Evolutionary conservation across 257 asterid genomes (phyloP), one percentile per base, ranked within the genome.

Genomic region (Penstemon barbatus): DNA sequence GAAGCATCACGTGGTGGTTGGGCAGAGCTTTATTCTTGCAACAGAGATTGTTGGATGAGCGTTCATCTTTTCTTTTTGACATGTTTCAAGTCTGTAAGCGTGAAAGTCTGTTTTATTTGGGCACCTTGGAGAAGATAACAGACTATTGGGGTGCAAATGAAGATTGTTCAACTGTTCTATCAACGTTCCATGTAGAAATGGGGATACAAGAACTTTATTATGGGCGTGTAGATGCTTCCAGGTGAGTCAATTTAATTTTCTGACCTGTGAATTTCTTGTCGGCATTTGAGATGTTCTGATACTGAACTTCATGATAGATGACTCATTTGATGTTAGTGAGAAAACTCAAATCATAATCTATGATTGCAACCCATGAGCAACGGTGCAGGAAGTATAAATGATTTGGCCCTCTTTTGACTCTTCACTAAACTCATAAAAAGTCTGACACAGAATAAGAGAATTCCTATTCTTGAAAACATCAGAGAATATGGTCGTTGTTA

Each of bases 1-100:
- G 81, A 81, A 93, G 89, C 82, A 75, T 84, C 37, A 67, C 95
- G 18, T 94, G 97, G 99, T 94, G 99, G 99, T 72, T 91, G 72
- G 86, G 86, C 61, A 84, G 99, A 83, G 69, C 84, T 79, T 70
- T 91, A 53, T 86, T 85, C 87, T 37, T 87, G 80, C 97, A 94
- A 68, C 99, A 94, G 87, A 91, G 78, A 68, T 65, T 94, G 80
- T 79, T 94, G 82, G 95, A 84, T 73, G 96, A 77, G 40, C 95
- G 81, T 15, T 87, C 96, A 5, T 91, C 99, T n/a, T 74, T 75
- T 74, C 81, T 94, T 75, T 94, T 83, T 73, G 92, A 94, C 78
- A 80, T 88, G 68, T 74, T 89, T 76, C 96, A 91, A 84, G 97
- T 94, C 12, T 80, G 44, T 76, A 81, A 57, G 60, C 75, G 40